phyloP scores from a whole-genome alignment of 2,329 filamentous ascomycete species.

The Fusarium albidum region DNA sequence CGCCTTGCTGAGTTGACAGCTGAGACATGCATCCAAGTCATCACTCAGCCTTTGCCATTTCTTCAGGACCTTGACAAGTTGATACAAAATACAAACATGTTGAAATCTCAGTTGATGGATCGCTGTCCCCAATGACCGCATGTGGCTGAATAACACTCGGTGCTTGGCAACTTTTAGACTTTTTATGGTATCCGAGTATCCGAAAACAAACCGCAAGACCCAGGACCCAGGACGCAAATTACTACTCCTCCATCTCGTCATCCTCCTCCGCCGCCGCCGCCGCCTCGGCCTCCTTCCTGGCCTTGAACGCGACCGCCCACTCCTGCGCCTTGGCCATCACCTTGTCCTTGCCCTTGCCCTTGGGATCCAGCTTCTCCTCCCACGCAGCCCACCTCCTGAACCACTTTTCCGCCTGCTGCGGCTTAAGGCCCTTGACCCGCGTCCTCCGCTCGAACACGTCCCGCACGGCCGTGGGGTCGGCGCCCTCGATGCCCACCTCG shows the following conservation, averaged over 20 bases:
- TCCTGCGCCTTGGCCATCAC: constrained; percentile 76
- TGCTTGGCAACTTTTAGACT: constrained; percentile 33
- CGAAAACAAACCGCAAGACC: constrained; percentile 32
- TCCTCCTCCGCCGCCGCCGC: constrained; percentile 41
- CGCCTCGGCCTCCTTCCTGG: constrained; percentile 51
- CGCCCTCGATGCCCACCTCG: constrained; percentile 71
- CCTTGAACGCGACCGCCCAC: constrained; percentile 67
- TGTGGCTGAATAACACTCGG: constrained; percentile 26
- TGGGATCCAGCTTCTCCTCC: constrained; percentile 76
- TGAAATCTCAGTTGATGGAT: constrained; percentile 8
- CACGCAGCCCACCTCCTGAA: constrained; percentile 93
- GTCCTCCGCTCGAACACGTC: constrained; percentile 84
- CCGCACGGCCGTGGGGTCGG: constrained; percentile 66
- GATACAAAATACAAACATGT: too few species aligned
- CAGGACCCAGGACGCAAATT: constrained; percentile 1
- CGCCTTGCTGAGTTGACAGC: too few species aligned
- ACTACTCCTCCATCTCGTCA: constrained; percentile 48
- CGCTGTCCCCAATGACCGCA: background rate
- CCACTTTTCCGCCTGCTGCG: constrained; percentile 83
- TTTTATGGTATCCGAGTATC: constrained; percentile 34
- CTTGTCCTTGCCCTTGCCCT: constrained; percentile 72
- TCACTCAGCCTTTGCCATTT: too few species aligned
- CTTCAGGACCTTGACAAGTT: too few species aligned
- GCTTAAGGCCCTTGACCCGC: constrained; percentile 75
- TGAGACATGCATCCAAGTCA: too few species aligned